Evolutionary conservation across 1,284 basidiomycete genomes (phyloP), one percentile per base, ranked within the genome.

Genomic region (Fomitopsis pinicola): DNA sequence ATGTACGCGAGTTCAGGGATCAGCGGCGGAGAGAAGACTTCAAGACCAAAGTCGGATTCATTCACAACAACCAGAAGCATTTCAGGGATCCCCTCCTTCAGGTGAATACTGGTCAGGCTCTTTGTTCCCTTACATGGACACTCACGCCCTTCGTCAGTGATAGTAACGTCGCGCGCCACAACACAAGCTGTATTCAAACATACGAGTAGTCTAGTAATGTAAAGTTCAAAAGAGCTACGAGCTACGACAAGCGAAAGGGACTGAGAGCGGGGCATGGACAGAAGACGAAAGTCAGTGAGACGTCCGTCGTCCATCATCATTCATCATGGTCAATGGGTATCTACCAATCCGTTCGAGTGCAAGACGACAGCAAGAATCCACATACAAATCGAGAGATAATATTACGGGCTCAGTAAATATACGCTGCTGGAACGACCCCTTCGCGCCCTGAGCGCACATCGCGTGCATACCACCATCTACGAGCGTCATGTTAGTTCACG

Each of bases 391-490:
- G 57, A 63, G 62, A 54, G 52, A 54, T 54, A 54, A 54, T 19
- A 54, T 54, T 38, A 54, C 5, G 22, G 38, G 9, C 60, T 81
- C 80, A 91, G 76, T 90, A 91, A 76, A 92, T 80, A 80, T 95
- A 96, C 62, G 93, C 88, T 56, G 92, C 91, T 6, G 94, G 94
- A 57, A 96, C 91, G 28, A 95, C 91, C 35, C 94, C 94, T 76
- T 95, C 92, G 57, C 80, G 82, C 17, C 92, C 91, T 57, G 88
- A 88, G 58, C 82, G 83, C 26, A 85, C 78, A 72, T 95, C 91
- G 52, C 92, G 84, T 59, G 90, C 92, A 70, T 92, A 95, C 94
- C 94, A 96, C 94, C 94, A 96, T 58, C 94, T 94, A 64, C 60
- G 48, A 65, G 17, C 33, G 26, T 4, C 14, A 19, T 10, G 36